These are phyloP conservation scores for Cyclotella cryptica DNA, from an alignment of 108 stramenopile genomes.

Conservation along the genomic window DNA sequence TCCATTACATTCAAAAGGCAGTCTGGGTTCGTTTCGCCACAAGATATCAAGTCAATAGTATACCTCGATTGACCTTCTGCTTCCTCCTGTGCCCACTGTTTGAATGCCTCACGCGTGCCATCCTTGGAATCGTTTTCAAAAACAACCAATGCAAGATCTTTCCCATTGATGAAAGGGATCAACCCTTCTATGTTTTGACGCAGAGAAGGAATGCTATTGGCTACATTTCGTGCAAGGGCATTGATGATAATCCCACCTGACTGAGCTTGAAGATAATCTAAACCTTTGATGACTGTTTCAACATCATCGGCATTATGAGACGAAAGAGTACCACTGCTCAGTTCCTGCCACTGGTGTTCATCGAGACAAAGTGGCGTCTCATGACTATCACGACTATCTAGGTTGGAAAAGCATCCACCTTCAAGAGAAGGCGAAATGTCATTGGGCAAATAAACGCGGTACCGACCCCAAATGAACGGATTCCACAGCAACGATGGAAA, in stretches of 20 bases:
- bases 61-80: constrained; percentile 17
- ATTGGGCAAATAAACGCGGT: constrained; percentile 34
- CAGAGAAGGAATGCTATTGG: constrained; percentile 42
- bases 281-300: constrained; percentile 42
- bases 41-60: constrained; percentile 51
- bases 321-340: constrained; percentile 41
- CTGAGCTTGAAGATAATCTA: constrained; percentile 42
- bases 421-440: constrained; percentile 18
- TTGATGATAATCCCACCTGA: constrained; percentile 56
- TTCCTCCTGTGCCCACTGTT: constrained; percentile 43
- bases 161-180: constrained; percentile 35
- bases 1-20: constrained; percentile 52
- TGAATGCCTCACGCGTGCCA: constrained; percentile 50
- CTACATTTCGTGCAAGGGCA: constrained; percentile 52
- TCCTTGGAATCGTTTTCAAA: constrained; percentile 65
- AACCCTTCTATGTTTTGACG: constrained; percentile 50
- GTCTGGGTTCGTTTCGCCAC: constrained; percentile 49
- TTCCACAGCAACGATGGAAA: constrained; percentile 39
- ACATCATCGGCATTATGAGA: constrained; percentile 52
- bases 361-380: constrained; percentile 35
- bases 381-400: neutral
- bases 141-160: constrained; percentile 42
- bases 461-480: constrained; percentile 50
- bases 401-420: constrained; percentile 30
- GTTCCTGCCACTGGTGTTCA: constrained; percentile 46